Percentiles rank a stretch among this genome's conserved stretches.
These are phyloP conservation scores for Penicillium sp. DNA, from an alignment of 2,329 filamentous ascomycete species.

Conservation along the genomic window DNA sequence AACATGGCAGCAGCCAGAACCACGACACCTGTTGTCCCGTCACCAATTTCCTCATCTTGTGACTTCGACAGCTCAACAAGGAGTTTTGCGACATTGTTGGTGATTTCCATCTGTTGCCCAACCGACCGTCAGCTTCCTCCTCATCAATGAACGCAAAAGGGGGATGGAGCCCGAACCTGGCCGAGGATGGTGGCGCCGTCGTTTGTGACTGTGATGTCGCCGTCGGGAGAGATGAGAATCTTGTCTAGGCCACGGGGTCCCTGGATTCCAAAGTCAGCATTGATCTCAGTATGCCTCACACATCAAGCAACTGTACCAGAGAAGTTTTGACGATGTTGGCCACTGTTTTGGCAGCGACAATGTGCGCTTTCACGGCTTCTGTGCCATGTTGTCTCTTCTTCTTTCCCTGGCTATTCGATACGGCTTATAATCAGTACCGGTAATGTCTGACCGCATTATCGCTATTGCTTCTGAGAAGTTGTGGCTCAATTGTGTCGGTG, in stretches of 20 bases:
- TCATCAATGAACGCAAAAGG: slow-evolving; percentile 1
- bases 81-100: slow-evolving; percentile 95
- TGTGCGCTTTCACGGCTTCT: slow-evolving; percentile 97
- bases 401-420: slow-evolving; percentile 69
- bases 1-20: slow-evolving; percentile 90
- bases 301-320: slow-evolving; percentile 49
- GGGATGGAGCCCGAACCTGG: slow-evolving; percentile 44
- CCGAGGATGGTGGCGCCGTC: slow-evolving; percentile 95
- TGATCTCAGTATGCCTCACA: neutral
- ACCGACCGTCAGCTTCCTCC: slow-evolving; percentile 12
- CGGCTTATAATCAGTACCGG: slow-evolving; percentile 22
- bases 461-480: slow-evolving; percentile 4
- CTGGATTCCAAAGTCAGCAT: slow-evolving; percentile 29
- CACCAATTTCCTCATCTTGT: slow-evolving; percentile 97
- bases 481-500: slow-evolving; percentile 10
- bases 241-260: slow-evolving; percentile 96
- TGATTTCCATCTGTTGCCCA: slow-evolving; percentile 81
- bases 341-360: slow-evolving; percentile 90
- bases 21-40: slow-evolving; percentile 95
- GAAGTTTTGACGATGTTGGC: slow-evolving; percentile 97
- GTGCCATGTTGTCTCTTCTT: slow-evolving; percentile 96
- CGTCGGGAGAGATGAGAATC: slow-evolving; percentile 96
- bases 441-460: neutral
- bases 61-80: slow-evolving; percentile 96
- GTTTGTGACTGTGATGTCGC: slow-evolving; percentile 98